phyloP scores from a whole-genome alignment of 768 basidiomycete genomes.

The Mycena pura region DNA sequence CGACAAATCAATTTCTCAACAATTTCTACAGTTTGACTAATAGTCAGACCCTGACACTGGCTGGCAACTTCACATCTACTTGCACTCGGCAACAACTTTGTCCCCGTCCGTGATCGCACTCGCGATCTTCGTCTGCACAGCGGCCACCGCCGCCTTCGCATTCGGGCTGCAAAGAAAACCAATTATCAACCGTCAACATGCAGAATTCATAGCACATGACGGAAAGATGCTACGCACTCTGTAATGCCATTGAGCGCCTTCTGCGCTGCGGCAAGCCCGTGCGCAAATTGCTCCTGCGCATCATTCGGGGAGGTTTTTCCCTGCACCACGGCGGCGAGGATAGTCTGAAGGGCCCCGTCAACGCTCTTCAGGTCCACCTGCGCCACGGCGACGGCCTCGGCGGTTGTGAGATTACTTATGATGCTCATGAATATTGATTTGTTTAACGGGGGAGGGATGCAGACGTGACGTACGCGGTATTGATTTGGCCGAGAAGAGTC shows the following conservation, averaged over 20 bases:
- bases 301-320: slow-evolving; percentile 29
- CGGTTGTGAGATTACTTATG: slow-evolving; percentile 30
- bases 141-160: slow-evolving; percentile 28
- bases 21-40: no score
- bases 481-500: slow-evolving; percentile 7
- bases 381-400: slow-evolving; percentile 30
- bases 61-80: no score
- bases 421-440: neutral
- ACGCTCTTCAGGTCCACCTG: slow-evolving; percentile 30
- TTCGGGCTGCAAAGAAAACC: slow-evolving; percentile 27
- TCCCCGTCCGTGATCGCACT: slow-evolving; percentile 31
- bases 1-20: no score
- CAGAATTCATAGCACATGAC: neutral
- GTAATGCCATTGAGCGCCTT: slow-evolving; percentile 31
- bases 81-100: slow-evolving; percentile 31
- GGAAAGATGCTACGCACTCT: slow-evolving; percentile 23
- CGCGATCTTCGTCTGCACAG: slow-evolving; percentile 26
- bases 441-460: neutral
- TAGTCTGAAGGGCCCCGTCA: slow-evolving; percentile 30
- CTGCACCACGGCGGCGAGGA: slow-evolving; percentile 30
- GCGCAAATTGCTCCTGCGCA: slow-evolving; percentile 29
- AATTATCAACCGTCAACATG: neutral
- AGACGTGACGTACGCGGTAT: slow-evolving; percentile 15
- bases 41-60: no score
- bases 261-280: slow-evolving; percentile 35